Base-by-base conservation (phyloP, 2,329 filamentous ascomycete species). In the Metarhizium album region DNA sequence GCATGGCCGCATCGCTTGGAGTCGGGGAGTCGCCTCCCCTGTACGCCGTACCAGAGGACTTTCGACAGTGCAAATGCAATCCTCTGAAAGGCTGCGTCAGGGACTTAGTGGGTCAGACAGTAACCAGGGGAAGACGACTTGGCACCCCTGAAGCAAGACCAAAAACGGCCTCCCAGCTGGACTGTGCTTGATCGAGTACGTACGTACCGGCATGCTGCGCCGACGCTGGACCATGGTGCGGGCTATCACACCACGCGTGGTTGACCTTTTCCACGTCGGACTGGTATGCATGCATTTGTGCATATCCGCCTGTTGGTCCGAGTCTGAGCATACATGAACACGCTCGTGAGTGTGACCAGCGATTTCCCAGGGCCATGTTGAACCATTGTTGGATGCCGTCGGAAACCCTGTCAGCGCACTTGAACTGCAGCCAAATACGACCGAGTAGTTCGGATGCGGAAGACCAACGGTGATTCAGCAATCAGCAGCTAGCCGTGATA, bases 91-190 rank as follows among this genome's bases (percentile, higher is more conserved):
- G 38, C 31, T 48, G 46, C 22, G 37, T 23, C 50, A 51, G 46
- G 50, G n/a, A n/a, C n/a, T n/a, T n/a, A n/a, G n/a, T n/a, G n/a
- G 46, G 50, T 45, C 20, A 24, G 45, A 45, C 29, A 43, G 40
- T 20, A 43, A 43, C 40, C 40, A 43, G 40, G 40, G 40, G 6
- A n/a, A 43, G 20, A 24, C 22, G 40, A 24, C 40, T 24, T 23
- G 40, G 40, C 20, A 43, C 40, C 40, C 40, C 22, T 23, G 40
- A 24, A 6, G 40, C 40, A 43, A 43, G 40, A 20, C 11, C 18
- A 9, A 24, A 42, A 23, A 23, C 20, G 22, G 40, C 22, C 20
- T 43, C 22, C 9, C 22, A 24, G 40, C 20, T 42, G n/a, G 37
- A 4, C n/a, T 14, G 33, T 13, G 33, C 9, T 16, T 29, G 27